Base-by-base conservation (phyloP, 331 rosid genomes). In the Malus hybrid region DNA sequence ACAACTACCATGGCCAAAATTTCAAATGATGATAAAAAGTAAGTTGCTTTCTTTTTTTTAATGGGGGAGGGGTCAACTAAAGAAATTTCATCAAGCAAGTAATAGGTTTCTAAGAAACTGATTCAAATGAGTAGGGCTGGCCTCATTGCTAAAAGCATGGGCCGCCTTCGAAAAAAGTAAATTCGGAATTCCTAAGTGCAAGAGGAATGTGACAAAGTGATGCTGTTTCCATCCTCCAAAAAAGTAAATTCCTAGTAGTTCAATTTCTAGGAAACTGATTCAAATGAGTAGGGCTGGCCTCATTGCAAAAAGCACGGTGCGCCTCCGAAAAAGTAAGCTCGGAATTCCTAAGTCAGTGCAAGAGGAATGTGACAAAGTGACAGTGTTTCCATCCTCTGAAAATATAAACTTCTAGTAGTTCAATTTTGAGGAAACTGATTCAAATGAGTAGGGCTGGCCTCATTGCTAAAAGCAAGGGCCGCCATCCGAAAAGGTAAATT, bases 341-440 rank as follows among this genome's bases (percentile, higher is more conserved):
- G 52, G 73, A 30, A 24, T 62, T 76, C 63, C 76, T 60, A 71
- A 79, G 57, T 74, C 78, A 57, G 77, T 58, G 76, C 74, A 75
- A 58, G 57, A 78, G 42, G 60, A 34, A 46, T 64, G 28, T 19
- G 60, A 24, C 14, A 26, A 63, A 71, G 68, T 36, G 67, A 79
- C 57, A 4, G 56, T 69, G 71, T 57, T 58, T 20, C 66, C 8
- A 13, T 62, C 32, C 44, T 36, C 11, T 11, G 4, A 36, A 36
- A 36, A 36, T 1, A 3, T 36, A 36, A 36, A 36, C 44, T 36
- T 0, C 34, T 60, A 32, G 15, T 16, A 36, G 42, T 50, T 74
- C 66, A 13, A 68, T 28, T 26, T 74, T 55, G 61, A 48, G 39
- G 46, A 39, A 39, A 39, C 46, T 3, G 13, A 42, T 42, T 42